These are phyloP conservation scores for Paramecium sonneborni DNA, from an alignment of 73 alveolate species.

Conservation along the genomic window DNA sequence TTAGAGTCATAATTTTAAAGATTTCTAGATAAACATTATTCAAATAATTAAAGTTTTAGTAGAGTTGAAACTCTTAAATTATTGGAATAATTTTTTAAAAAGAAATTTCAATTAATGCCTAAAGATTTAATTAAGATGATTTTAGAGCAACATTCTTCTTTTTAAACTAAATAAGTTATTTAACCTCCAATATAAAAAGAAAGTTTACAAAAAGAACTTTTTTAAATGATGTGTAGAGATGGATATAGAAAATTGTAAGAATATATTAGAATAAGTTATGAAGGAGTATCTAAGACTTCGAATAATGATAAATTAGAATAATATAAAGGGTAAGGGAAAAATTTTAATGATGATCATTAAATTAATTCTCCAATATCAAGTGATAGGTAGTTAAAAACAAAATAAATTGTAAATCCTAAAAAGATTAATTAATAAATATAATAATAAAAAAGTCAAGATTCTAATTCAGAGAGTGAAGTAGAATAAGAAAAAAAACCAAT, in stretches of 20 bases:
- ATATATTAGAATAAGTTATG: not conserved
- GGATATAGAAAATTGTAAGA: not conserved
- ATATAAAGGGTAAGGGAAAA: not conserved
- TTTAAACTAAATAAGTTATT: not conserved
- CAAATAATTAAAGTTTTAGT: not conserved
- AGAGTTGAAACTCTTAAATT: not conserved
- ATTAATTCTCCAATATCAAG: not conserved
- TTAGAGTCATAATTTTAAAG: not conserved
- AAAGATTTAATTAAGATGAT: not conserved
- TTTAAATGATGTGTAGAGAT: constrained; percentile 2
- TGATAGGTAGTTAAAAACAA: not conserved
- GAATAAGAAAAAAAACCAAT: not conserved
- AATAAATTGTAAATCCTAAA: not conserved
- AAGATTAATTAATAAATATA: not conserved
- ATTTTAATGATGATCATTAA: not conserved
- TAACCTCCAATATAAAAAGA: not conserved
- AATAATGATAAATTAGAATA: not conserved
- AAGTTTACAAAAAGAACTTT: not conserved
- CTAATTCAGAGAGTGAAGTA: not conserved
- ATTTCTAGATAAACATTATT: not conserved
- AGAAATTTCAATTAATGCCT: not conserved
- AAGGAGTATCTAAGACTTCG: not conserved
- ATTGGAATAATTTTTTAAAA: not conserved
- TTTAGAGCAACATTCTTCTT: not conserved
- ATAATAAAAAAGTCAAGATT: not conserved